Evolutionary conservation across 2,329 filamentous ascomycete genomes (phyloP).

Genomic region (Botrytis aclada): DNA sequence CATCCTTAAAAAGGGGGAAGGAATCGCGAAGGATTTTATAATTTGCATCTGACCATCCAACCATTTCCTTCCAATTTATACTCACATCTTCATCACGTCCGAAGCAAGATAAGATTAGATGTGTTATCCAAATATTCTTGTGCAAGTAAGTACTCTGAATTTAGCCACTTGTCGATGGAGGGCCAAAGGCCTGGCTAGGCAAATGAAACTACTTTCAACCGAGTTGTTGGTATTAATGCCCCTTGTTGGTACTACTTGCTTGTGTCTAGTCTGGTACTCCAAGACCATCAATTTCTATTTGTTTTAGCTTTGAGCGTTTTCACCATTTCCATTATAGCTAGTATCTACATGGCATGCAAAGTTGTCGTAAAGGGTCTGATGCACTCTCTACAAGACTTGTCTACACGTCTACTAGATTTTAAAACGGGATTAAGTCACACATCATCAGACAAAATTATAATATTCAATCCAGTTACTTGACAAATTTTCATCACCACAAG

Average conservation of each 20-base stretch:
- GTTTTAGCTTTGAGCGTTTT: background rate
- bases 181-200: background rate
- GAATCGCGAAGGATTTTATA: background rate
- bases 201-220: background rate
- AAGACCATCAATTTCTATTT: background rate
- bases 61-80: background rate
- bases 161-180: background rate
- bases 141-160: background rate
- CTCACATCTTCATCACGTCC: background rate
- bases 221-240: background rate
- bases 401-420: background rate
- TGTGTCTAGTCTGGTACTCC: background rate
- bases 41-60: background rate
- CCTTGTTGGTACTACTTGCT: background rate
- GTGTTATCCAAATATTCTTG: background rate
- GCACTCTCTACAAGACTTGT: background rate
- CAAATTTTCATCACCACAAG: background rate
- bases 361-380: background rate
- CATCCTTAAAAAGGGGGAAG: background rate
- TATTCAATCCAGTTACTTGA: background rate
- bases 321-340: background rate
- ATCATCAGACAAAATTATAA: background rate
- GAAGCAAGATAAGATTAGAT: background rate
- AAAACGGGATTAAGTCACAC: background rate
- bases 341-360: background rate